Base-by-base conservation (phyloP, 176 grass and related monocot genomes). In the Zea luxurians region DNA sequence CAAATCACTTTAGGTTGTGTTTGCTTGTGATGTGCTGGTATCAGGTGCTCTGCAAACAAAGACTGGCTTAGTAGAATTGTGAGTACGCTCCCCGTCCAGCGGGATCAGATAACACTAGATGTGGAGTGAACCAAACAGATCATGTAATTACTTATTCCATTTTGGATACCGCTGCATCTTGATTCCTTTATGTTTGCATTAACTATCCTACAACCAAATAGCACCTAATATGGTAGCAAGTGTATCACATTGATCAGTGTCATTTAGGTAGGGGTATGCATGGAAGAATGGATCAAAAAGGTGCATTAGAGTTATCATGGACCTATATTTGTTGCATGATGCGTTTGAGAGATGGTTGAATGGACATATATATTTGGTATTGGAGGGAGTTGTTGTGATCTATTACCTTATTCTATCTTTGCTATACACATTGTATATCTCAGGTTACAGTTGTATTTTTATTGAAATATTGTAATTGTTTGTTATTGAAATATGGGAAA, bases 391-490 rank as follows among this genome's bases (percentile, higher is more conserved):
- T 46, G 18, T 54, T 63, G 15, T 4, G 11, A 34, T 37, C 27
- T 76, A 4, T 18, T 17, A 57, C 3, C 38, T 48, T 54, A 46
- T 54, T 71, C 2, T 40, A 49, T 67, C 34, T 70, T 68, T 59
- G 34, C 21, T 17, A 37, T n/a, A 45, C 69, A 7, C 47, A 76
- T 81, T 34, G 42, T 74, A 5, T 53, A 57, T 44, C 18, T 61
- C 18, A 70, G 18, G 7, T 74, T 82, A 3, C 62, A 41, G 61
- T 66, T 18, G 13, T 83, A 27, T 65, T 8, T 74, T 77, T 21
- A 46, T 71, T 82, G 74, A 79, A 66, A 50, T 21, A 62, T 44
- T 8, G 69, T 8, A 72, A 76, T 20, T 58, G 55, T 54, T n/a
- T 2, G 16, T 58, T 36, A 52, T 71, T 85, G 68, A 79, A 66